Evolutionary conservation across 2,329 filamentous ascomycete genomes (phyloP).

Genomic region (Tolypocladium ovalisporum): DNA sequence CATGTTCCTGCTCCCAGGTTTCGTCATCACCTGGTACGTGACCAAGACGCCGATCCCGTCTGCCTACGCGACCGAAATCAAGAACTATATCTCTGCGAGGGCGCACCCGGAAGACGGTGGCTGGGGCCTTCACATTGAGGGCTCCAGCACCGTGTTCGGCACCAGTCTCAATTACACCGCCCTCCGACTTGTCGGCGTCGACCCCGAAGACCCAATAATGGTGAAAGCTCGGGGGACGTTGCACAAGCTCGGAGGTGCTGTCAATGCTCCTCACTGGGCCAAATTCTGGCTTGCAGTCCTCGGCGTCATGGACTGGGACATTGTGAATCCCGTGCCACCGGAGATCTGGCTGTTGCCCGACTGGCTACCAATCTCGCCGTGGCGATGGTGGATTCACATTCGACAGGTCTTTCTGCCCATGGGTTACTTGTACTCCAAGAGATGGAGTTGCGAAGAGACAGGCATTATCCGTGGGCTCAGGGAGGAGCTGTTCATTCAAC

Average conservation of each 20-base stretch:
- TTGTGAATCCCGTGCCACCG: constrained; percentile 87
- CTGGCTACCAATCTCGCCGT: constrained; percentile 81
- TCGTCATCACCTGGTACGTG: constrained; percentile 78
- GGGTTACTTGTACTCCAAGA: constrained; percentile 79
- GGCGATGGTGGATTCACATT: constrained; percentile 98
- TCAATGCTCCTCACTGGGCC: constrained; percentile 84
- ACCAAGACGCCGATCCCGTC: constrained; percentile 79
- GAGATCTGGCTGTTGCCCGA: constrained; percentile 90
- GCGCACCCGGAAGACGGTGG: constrained; percentile 84
- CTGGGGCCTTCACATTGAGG: constrained; percentile 94
- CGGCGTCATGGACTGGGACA: constrained; percentile 77
- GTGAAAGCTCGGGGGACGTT: constrained; percentile 72
- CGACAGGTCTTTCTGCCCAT: constrained; percentile 93
- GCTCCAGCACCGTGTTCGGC: constrained; percentile 83
- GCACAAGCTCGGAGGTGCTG: constrained; percentile 75
- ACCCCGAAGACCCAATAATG: constrained; percentile 75
- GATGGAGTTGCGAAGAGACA: constrained; percentile 67
- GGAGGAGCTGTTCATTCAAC: constrained; percentile 72
- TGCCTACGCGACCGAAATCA: constrained; percentile 76
- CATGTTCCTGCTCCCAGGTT: constrained; percentile 84
- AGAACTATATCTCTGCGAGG: constrained; percentile 79
- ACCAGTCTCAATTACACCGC: constrained; percentile 79
- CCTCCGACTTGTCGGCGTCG: constrained; percentile 71
- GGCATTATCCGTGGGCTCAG: constrained; percentile 61
- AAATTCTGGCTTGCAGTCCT: constrained; percentile 90